These are phyloP conservation scores for Herpetomonas tarakana DNA, from an alignment of 208 protist species.

Conservation along the genomic window DNA sequence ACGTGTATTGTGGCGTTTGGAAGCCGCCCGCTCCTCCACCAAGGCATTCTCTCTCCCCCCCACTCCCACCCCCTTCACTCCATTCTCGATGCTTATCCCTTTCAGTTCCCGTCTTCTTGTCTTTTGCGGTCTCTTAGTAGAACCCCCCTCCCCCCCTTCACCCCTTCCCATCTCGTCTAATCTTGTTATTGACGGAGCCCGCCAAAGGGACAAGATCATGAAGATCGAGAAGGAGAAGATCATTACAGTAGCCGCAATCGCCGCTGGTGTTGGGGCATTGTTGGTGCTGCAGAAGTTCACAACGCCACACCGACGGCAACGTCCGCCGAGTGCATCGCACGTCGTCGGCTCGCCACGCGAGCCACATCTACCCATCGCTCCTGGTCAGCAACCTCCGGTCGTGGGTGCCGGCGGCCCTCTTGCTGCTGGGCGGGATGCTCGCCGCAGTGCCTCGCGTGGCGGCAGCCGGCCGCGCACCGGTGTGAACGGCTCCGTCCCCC, in stretches of 20 bases:
- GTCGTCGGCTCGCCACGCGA: conserved; percentile 10
- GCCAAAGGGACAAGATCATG: too few species aligned
- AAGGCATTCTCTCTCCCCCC: too few species aligned
- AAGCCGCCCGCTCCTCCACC: too few species aligned
- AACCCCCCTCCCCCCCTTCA: too few species aligned
- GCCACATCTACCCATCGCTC: conserved; percentile 14
- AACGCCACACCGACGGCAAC: conserved; percentile 31
- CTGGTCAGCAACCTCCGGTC: too few species aligned
- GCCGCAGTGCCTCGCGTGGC: neutral
- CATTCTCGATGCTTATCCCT: too few species aligned
- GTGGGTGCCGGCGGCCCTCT: neutral
- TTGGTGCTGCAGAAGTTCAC: conserved; percentile 50
- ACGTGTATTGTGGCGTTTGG: too few species aligned
- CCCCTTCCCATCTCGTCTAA: too few species aligned
- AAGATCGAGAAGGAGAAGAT: conserved; percentile 51
- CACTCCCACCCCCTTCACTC: too few species aligned
- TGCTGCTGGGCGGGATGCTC: neutral
- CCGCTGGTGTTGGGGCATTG: conserved; percentile 27
- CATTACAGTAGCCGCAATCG: conserved; percentile 26
- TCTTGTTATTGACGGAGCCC: too few species aligned
- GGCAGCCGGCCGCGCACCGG: neutral
- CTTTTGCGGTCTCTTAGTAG: too few species aligned
- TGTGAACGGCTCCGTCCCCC: neutral
- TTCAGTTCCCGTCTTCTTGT: neutral
- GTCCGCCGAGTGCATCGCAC: conserved; percentile 9